Conservation (phyloP, 352 stramenopile species). For the Phytophthora cryptogea region DNA sequence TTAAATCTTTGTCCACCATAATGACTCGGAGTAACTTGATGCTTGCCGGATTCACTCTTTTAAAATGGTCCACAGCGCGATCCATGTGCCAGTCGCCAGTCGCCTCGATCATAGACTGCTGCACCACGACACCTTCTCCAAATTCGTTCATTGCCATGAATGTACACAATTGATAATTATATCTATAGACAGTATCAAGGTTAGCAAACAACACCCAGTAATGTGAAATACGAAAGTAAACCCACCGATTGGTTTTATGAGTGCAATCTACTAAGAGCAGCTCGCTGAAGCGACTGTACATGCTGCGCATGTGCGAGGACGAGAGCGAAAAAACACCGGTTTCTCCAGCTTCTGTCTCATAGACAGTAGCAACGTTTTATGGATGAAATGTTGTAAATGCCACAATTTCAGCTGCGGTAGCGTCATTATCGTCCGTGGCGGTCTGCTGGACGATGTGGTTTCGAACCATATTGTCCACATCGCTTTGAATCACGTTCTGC, state of each 20-base stretch:
- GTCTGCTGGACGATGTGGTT: background rate
- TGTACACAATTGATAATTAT: background rate
- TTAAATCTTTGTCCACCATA: background rate
- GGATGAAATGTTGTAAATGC: too few species aligned
- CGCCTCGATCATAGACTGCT: constrained; percentile 5
- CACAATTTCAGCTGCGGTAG: constrained; percentile 1
- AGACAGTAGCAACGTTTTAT: too few species aligned
- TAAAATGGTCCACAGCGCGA: background rate
- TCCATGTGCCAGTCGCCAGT: constrained; percentile 6
- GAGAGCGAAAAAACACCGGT: too few species aligned
- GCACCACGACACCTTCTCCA: background rate
- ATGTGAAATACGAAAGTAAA: too few species aligned
- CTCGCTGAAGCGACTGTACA: too few species aligned
- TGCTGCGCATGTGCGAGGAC: too few species aligned
- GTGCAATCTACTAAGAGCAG: too few species aligned
- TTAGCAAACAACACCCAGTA: too few species aligned
- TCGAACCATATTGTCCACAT: constrained; percentile 24
- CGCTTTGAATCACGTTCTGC: constrained; percentile 26
- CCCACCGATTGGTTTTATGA: too few species aligned
- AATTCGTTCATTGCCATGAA: constrained; percentile 9
- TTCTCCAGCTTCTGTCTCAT: too few species aligned
- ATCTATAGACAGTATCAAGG: too few species aligned
- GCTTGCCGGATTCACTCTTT: background rate
- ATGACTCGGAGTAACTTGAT: background rate
- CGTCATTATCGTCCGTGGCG: constrained; percentile 4